phyloP scores from a whole-genome alignment of 768 basidiomycete genomes.

The Cystofilobasidium capitatum region DNA sequence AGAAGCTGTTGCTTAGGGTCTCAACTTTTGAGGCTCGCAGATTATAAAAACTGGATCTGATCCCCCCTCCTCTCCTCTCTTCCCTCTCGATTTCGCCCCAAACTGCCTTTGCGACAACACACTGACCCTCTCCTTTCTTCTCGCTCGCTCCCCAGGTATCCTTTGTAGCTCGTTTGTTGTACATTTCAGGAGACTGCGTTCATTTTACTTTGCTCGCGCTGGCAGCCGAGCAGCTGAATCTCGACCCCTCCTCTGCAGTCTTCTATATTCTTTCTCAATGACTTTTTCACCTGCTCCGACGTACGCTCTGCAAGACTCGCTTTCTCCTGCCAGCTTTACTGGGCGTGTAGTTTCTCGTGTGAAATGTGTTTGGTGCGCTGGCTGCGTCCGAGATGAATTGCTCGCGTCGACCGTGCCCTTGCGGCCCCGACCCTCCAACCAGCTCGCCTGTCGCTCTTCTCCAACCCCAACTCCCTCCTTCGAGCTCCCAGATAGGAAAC shows the following conservation, averaged over 20 bases:
- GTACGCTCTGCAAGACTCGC: no score
- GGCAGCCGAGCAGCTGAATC: neutral
- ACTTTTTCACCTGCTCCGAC: no score
- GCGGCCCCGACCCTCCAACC: neutral
- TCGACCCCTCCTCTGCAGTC: slow-evolving; percentile 1
- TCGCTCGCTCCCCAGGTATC: neutral
- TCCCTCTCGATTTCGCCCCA: neutral
- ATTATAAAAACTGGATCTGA: neutral
- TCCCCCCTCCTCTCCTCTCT: neutral
- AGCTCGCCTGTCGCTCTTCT: neutral
- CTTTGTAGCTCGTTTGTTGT: neutral
- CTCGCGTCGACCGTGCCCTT: slow-evolving; percentile 10
- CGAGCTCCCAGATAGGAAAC: neutral
- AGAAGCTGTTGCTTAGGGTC: slow-evolving; percentile 10
- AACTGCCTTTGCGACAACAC: no score
- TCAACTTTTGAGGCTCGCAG: neutral
- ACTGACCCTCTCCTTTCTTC: neutral
- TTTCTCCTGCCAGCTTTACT: no score
- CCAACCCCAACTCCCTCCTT: neutral
- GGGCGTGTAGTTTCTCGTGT: no score
- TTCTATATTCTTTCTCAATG: no score
- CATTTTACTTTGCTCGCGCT: neutral
- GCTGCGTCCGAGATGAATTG: no score
- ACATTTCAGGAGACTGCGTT: no score
- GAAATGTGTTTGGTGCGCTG: no score